Evolutionary conservation across 2,329 filamentous ascomycete species (phyloP), one percentile per base, ranked within the genome.

Genomic region (Venturia oleaginea): DNA sequence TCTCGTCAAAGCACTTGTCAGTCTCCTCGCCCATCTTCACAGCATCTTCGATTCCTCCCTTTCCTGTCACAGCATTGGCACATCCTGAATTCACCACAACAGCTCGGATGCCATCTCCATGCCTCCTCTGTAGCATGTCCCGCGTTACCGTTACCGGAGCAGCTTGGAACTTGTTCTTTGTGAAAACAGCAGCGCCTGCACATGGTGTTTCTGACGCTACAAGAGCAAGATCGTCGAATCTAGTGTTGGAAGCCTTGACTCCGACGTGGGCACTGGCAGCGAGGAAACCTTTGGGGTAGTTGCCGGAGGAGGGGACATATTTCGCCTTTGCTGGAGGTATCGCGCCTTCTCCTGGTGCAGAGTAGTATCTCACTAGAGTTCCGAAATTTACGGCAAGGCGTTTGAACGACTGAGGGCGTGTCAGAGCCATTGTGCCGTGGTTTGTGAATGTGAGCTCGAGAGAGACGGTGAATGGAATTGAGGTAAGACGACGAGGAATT

Each of bases 111-210:
- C 89, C 90, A 15, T 83, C 75, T 65, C 91, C 89, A 59, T 81
- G 79, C 69, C 85, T 84, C 68, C 80, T 81, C 73, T 86, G 81
- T 42, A 96, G 78, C 66, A 92, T 84, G 65, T 88, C 82, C 68
- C 86, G 83, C 75, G 89, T 93, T 67, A 96, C 89, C 37, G 90
- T 91, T 55, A 99, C 93, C 5, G 94, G 94, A 13, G 94, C 94
- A 22, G 94, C 94, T 77, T 97, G 92, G 79, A 99, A 99, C 76
- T 93, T 92, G 80, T 99, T 99, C 76, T 92, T 95, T 64, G 94
- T 99, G 79, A 97, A 97, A 57, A 97, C 92, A 7, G 92, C 94
- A 0, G 92, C 91, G 11, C 89, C 92, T 7, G 90, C 84, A 76
- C 92, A 97, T 64, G 92, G 91, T 62, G 82, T 83, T 71, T 96